Evolutionary conservation across 495 filamentous ascomycete genomes (phyloP).

Genomic region (Sordaria brevicollis): DNA sequence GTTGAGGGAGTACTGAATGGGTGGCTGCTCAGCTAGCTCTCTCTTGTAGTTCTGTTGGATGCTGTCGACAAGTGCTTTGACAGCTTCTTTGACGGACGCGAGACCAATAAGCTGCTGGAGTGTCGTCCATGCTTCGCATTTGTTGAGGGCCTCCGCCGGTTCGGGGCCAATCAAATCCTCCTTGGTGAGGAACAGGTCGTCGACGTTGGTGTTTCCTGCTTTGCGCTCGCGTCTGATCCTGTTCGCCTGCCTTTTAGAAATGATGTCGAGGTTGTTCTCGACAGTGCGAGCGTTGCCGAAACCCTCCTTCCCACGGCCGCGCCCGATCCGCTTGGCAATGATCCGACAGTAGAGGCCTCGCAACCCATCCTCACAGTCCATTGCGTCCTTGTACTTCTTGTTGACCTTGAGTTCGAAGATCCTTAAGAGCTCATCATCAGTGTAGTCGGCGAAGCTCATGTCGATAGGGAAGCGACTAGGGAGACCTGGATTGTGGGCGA

Average conservation of each 20-base stretch:
- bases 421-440: slow-evolving; percentile 51
- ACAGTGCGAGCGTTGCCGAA: slow-evolving; percentile 67
- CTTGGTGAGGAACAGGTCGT: slow-evolving; percentile 43
- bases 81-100: slow-evolving; percentile 48
- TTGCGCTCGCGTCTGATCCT: slow-evolving; percentile 34
- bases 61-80: slow-evolving; percentile 45
- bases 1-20: slow-evolving; percentile 53
- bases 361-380: slow-evolving; percentile 51
- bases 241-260: slow-evolving; percentile 48
- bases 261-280: slow-evolving; percentile 46
- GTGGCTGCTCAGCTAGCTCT: slow-evolving; percentile 48
- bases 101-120: slow-evolving; percentile 54
- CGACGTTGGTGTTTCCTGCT: slow-evolving; percentile 12
- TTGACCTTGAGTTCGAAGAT: slow-evolving; percentile 43
- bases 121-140: slow-evolving; percentile 45
- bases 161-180: slow-evolving; percentile 60
- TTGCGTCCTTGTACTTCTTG: slow-evolving; percentile 35
- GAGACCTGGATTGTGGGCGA: slow-evolving; percentile 66
- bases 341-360: slow-evolving; percentile 58
- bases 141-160: slow-evolving; percentile 40
- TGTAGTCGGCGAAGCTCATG: slow-evolving; percentile 60
- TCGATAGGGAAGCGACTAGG: slow-evolving; percentile 58
- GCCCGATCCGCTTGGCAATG: slow-evolving; percentile 48
- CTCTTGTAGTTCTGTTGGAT: slow-evolving; percentile 52
- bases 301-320: slow-evolving; percentile 51